Percentiles rank a stretch among this genome's conserved stretches.
These are phyloP conservation scores for Pseudocercospora macadamiae DNA, from an alignment of 2,329 filamentous ascomycete species.

Conservation along the genomic window DNA sequence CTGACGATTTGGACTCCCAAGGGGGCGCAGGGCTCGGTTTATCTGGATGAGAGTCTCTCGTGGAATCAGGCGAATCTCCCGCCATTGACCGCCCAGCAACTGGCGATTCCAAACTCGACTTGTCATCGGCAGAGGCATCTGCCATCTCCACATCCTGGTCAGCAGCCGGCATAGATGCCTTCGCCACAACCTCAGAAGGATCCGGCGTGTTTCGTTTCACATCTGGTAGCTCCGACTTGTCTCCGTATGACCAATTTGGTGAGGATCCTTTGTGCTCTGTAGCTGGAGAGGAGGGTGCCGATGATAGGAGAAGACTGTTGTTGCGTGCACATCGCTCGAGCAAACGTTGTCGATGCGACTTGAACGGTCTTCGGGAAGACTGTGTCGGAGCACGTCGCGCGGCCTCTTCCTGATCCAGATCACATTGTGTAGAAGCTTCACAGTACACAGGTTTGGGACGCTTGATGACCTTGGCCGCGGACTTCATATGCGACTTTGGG, in stretches of 20 bases:
- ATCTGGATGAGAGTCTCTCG: neutral
- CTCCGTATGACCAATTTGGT: slow-evolving; percentile 28
- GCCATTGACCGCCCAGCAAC: neutral
- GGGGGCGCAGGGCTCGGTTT: slow-evolving; percentile 17
- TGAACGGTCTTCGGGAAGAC: slow-evolving; percentile 28
- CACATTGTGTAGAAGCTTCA: slow-evolving; percentile 37
- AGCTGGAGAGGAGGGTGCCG: slow-evolving; percentile 9
- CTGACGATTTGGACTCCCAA: slow-evolving; percentile 9
- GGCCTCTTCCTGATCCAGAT: slow-evolving; percentile 39
- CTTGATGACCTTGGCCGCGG: slow-evolving; percentile 12
- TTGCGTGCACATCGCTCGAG: slow-evolving; percentile 39
- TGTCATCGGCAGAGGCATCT: slow-evolving; percentile 20
- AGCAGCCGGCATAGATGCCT: slow-evolving; percentile 3
- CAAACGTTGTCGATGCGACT: slow-evolving; percentile 37
- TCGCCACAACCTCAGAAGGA: neutral
- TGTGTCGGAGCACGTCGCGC: slow-evolving; percentile 22
- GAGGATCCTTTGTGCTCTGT: neutral
- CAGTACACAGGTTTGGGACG: slow-evolving; percentile 37
- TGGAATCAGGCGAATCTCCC: slow-evolving; percentile 1
- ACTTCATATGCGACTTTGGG: slow-evolving; percentile 24
- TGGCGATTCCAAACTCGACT: slow-evolving; percentile 1
- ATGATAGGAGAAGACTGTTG: slow-evolving; percentile 24
- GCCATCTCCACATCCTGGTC: slow-evolving; percentile 26
- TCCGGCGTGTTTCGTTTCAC: neutral
- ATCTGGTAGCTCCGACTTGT: slow-evolving; percentile 7